phyloP scores from a whole-genome alignment of 768 basidiomycete genomes.

The Tremella mesenterica region DNA sequence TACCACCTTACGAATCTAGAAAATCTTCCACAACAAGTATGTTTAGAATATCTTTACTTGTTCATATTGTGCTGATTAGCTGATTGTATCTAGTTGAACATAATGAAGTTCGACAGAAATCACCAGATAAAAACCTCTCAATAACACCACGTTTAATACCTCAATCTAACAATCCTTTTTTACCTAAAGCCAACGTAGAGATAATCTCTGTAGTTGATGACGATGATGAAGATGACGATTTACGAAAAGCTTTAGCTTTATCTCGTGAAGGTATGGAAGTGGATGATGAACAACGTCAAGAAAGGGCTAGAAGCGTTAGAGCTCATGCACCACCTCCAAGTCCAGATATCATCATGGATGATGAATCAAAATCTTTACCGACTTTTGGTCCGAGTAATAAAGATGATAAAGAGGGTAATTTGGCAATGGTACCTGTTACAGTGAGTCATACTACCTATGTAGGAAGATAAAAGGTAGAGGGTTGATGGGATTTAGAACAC shows the following conservation, averaged over 20 bases:
- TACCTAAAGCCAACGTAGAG: background rate
- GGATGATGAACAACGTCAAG: conserved; percentile 8
- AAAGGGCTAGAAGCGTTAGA: conserved; percentile 26
- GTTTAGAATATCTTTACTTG: no score
- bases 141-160: conserved; percentile 1
- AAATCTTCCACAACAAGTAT: no score
- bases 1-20: no score
- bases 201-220: background rate
- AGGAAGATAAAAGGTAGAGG: background rate
- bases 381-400: conserved; percentile 35
- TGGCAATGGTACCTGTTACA: conserved; percentile 15
- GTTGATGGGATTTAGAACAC: conserved; percentile 5
- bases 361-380: conserved; percentile 5
- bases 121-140: background rate
- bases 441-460: background rate
- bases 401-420: conserved; percentile 24
- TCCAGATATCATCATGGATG: conserved; percentile 12
- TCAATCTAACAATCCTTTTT: conserved; percentile 4
- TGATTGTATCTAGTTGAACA: no score
- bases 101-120: no score
- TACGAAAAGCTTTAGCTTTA: conserved; percentile 17
- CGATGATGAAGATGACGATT: conserved; percentile 30
- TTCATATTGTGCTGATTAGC: no score
- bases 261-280: conserved; percentile 5
- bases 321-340: conserved; percentile 34